Evolutionary conservation across 1,139 yeast genomes (phyloP).

Genomic region (Lodderomyces orthopsilosis): DNA sequence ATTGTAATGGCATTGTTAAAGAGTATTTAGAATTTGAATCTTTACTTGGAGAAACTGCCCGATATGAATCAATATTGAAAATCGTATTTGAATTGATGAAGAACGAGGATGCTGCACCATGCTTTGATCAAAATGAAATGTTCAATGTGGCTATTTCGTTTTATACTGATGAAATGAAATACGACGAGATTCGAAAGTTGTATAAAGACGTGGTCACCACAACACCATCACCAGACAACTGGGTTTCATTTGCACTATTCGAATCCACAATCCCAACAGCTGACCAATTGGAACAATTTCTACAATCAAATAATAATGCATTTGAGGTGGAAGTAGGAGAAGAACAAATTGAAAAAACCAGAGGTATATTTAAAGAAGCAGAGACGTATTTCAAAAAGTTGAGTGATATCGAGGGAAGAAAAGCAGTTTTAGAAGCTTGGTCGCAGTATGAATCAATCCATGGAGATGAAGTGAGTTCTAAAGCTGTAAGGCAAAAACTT

Average conservation of each 20-base stretch:
- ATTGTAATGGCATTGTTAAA: slow-evolving; percentile 24
- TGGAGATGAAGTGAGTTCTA: slow-evolving; percentile 47
- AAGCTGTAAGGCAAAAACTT: slow-evolving; percentile 41
- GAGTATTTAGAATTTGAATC: slow-evolving; percentile 69
- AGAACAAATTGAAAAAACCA: slow-evolving; percentile 49
- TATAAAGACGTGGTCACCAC: slow-evolving; percentile 44
- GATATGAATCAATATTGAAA: slow-evolving; percentile 49
- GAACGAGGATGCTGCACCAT: slow-evolving; percentile 10
- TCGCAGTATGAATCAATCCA: slow-evolving; percentile 61
- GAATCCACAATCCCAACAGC: slow-evolving; percentile 66
- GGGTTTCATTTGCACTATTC: slow-evolving; percentile 71
- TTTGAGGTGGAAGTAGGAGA: slow-evolving; percentile 53
- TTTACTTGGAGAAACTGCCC: slow-evolving; percentile 62
- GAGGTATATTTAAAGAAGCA: slow-evolving; percentile 59
- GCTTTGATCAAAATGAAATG: slow-evolving; percentile 21
- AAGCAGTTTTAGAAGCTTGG: slow-evolving; percentile 61
- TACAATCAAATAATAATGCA: slow-evolving; percentile 27
- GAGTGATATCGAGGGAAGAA: slow-evolving; percentile 45
- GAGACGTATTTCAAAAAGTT: slow-evolving; percentile 39
- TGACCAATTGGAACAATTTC: slow-evolving; percentile 43
- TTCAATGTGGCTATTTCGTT: slow-evolving; percentile 56
- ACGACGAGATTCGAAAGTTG: slow-evolving; percentile 53
- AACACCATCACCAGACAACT: slow-evolving; percentile 37
- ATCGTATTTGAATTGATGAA: slow-evolving; percentile 45
- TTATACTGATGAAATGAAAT: slow-evolving; percentile 58